phyloP scores from a whole-genome alignment of 805 yeast genomes.

The Teunomyces barrocoloradensis region DNA sequence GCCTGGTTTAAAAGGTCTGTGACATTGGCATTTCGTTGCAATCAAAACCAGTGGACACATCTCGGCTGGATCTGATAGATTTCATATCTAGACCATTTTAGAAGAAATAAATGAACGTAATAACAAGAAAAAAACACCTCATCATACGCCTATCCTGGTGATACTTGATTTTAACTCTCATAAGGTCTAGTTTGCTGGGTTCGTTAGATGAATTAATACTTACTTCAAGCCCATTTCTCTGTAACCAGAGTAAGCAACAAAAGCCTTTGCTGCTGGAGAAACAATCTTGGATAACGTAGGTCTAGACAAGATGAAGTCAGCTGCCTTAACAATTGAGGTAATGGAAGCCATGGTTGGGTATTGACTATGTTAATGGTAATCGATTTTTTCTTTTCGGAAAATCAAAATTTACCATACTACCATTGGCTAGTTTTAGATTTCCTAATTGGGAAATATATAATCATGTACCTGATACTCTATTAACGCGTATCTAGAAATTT shows the following conservation, averaged over 20 bases:
- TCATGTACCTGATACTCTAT: background rate
- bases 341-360: constrained; percentile 48
- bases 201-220: constrained; percentile 10
- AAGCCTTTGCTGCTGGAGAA: constrained; percentile 76
- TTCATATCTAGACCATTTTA: too few relatives aligned
- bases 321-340: constrained; percentile 68
- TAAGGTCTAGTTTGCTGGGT: background rate
- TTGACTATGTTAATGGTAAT: background rate
- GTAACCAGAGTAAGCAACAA: constrained; percentile 80
- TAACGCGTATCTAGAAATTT: background rate
- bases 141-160: too few relatives aligned
- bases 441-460: constrained; percentile 20
- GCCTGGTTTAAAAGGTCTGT: too few relatives aligned
- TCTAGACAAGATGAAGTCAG: constrained; percentile 76
- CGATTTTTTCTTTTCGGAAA: constrained; percentile 5
- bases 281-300: constrained; percentile 75
- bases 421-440: constrained; percentile 27
- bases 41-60: too few relatives aligned
- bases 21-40: too few relatives aligned
- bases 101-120: too few relatives aligned
- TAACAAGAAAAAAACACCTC: too few relatives aligned
- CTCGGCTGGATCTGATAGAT: too few relatives aligned
- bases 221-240: constrained; percentile 85
- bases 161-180: too few relatives aligned
- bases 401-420: constrained; percentile 18